These are phyloP conservation scores for Trypanosoma lewisi DNA, from an alignment of 208 protist genomes.

Conservation along the genomic window DNA sequence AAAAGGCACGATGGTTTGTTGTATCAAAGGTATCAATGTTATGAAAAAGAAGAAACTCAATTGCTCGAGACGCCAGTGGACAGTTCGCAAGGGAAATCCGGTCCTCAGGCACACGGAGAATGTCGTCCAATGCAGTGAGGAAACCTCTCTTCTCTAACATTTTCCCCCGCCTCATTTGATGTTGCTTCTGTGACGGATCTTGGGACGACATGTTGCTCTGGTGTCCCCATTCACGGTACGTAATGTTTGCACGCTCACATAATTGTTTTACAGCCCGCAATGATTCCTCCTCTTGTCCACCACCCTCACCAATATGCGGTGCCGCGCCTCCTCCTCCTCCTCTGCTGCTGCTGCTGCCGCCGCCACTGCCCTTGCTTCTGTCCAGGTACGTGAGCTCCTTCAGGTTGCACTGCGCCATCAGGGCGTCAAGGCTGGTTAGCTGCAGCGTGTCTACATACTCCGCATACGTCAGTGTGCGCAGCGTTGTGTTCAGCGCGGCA, in stretches of 20 bases:
- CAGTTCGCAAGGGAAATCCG: conserved; percentile 38
- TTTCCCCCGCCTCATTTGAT: conserved; percentile 25
- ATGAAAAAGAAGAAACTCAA: conserved; percentile 57
- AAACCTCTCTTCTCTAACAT: not conserved
- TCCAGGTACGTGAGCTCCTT: conserved; percentile 69
- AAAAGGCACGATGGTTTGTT: conserved; percentile 72
- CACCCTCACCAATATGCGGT: not conserved
- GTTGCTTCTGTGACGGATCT: conserved; percentile 26
- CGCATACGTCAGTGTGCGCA: conserved; percentile 69
- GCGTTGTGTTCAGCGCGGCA: conserved; percentile 81
- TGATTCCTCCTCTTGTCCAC: conserved; percentile 43
- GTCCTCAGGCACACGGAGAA: conserved; percentile 87
- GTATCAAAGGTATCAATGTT: conserved; percentile 66
- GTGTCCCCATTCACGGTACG: conserved; percentile 27
- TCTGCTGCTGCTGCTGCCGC: not conserved
- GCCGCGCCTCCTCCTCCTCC: not conserved
- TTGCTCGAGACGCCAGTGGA: conserved; percentile 49
- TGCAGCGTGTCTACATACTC: conserved; percentile 78
- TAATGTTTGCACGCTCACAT: conserved; percentile 74
- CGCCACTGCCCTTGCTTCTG: conserved; percentile 4
- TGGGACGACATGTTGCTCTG: conserved; percentile 20
- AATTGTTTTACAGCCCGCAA: conserved; percentile 63
- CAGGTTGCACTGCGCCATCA: conserved; percentile 80
- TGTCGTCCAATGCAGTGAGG: conserved; percentile 46
- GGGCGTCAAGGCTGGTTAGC: conserved; percentile 72